These are phyloP conservation scores for Aquilaria yunnanensis DNA, from an alignment of 345 rosid genomes.

Conservation along the genomic window DNA sequence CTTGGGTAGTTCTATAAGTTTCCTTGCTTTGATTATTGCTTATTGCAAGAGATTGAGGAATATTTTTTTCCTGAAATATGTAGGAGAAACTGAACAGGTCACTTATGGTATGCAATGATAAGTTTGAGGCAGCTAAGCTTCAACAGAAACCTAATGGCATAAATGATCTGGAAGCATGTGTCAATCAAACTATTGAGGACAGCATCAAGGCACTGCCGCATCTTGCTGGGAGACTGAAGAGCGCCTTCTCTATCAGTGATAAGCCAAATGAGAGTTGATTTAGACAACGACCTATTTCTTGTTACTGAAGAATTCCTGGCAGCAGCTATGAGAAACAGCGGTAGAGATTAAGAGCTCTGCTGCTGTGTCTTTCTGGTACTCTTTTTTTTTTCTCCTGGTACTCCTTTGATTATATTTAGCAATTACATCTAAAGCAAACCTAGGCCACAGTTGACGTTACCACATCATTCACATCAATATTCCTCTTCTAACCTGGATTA, in stretches of 20 bases:
- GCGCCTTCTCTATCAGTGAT: constrained; percentile 32
- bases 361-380: too few relatives aligned
- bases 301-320: not conserved
- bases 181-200: constrained; percentile 63
- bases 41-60: not conserved
- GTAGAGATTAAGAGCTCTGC: too few relatives aligned
- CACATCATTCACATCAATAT: too few relatives aligned
- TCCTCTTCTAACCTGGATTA: too few relatives aligned
- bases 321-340: too few relatives aligned
- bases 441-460: too few relatives aligned
- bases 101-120: constrained; percentile 88
- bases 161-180: constrained; percentile 66
- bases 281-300: not conserved
- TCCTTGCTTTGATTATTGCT: not conserved
- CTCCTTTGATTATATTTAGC: too few relatives aligned
- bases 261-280: constrained; percentile 9
- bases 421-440: too few relatives aligned
- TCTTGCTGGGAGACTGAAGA: constrained; percentile 58
- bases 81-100: constrained; percentile 87
- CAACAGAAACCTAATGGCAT: constrained; percentile 48
- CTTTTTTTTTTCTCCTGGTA: too few relatives aligned
- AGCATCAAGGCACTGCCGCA: constrained; percentile 64
- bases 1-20: too few relatives aligned
- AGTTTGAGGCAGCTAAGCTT: constrained; percentile 65
- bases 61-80: constrained; percentile 9